A percentile compares a stretch with the other conserved stretches of the same genome.
Evolutionary conservation across 1,284 basidiomycete species (phyloP).

Genomic region (Trichosporon inkin): DNA sequence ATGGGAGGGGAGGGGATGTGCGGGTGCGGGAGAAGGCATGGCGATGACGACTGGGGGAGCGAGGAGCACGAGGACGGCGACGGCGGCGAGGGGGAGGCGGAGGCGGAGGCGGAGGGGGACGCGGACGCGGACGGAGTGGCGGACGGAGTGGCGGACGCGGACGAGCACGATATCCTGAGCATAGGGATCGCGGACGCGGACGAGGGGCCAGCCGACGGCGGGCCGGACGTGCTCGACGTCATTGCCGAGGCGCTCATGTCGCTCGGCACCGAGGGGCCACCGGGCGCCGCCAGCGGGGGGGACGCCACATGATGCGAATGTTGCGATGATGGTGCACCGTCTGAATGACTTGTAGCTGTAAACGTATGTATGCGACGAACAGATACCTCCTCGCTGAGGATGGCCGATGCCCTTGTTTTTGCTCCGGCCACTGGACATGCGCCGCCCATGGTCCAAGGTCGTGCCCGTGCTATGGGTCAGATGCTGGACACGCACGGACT

Average conservation of each 20-base stretch:
- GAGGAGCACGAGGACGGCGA: neutral
- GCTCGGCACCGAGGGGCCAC: neutral
- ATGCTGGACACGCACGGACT: no score
- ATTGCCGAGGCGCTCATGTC: neutral
- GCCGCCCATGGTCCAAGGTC: no score
- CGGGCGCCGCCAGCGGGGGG: no score
- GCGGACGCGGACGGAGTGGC: neutral
- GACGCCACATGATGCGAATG: no score
- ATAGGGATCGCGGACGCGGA: neutral
- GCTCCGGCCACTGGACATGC: no score
- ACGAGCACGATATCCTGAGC: neutral
- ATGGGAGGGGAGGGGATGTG: neutral
- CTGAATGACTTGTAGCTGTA: no score
- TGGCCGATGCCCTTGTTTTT: no score
- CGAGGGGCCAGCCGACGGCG: neutral
- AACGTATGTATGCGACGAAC: no score
- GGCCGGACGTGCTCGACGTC: neutral
- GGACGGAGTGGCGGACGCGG: neutral
- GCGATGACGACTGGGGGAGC: neutral
- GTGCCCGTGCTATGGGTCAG: no score
- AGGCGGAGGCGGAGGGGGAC: neutral
- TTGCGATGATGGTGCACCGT: no score
- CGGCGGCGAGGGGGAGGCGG: neutral
- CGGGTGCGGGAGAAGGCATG: neutral
- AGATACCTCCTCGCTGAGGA: no score